Conservation (phyloP, 2,329 filamentous ascomycete species). For the Lachnellula willkommii region DNA sequence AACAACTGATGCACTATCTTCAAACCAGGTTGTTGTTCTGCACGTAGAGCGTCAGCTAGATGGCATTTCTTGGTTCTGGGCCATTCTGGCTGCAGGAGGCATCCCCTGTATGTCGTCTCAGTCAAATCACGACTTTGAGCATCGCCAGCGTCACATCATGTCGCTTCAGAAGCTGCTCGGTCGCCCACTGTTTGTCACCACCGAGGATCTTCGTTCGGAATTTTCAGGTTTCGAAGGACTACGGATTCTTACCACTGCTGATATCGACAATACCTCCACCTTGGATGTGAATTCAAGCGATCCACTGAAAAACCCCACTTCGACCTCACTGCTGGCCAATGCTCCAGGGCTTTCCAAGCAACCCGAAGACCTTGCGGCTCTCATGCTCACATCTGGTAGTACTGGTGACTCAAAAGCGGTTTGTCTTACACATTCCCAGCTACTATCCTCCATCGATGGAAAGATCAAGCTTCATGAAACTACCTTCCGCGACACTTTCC, state of each 20-base stretch:
- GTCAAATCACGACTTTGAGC: constrained; percentile 27
- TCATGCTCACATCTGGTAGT: constrained; percentile 51
- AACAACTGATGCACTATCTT: neutral
- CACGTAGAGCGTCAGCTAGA: constrained; percentile 36
- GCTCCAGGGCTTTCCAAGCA: neutral
- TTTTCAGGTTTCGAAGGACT: constrained; percentile 9
- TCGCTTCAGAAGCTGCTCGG: constrained; percentile 26
- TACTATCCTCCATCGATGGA: constrained; percentile 37
- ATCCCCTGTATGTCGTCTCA: constrained; percentile 36
- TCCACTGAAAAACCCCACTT: neutral
- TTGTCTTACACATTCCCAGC: constrained; percentile 37
- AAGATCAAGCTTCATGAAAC: constrained; percentile 34
- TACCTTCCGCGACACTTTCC: constrained; percentile 24
- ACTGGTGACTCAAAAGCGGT: constrained; percentile 49
- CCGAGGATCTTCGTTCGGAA: constrained; percentile 11
- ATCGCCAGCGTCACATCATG: constrained; percentile 29
- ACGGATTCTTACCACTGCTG: neutral
- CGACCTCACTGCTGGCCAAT: neutral
- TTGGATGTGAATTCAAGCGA: neutral
- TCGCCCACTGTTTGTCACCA: constrained; percentile 26
- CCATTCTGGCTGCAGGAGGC: constrained; percentile 33
- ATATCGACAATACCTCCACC: neutral
- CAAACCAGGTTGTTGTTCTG: constrained; percentile 19
- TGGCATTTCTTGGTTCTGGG: constrained; percentile 39
- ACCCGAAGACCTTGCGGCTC: constrained; percentile 26